Evolutionary conservation across 768 basidiomycete genomes (phyloP).

Genomic region (Collybiopsis luxurians): DNA sequence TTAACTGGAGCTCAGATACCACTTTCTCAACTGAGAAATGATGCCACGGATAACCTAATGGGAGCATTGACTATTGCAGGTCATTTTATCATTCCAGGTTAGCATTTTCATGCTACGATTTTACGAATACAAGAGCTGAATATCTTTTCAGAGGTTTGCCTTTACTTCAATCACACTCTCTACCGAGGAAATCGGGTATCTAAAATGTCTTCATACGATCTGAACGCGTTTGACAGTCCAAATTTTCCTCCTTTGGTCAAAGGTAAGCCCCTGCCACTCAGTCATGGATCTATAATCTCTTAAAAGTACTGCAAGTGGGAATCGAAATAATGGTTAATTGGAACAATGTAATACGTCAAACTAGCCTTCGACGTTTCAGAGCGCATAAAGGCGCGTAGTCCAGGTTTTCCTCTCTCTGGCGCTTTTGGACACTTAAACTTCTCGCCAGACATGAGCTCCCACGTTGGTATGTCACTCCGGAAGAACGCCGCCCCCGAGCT

Average conservation of each 20-base stretch:
- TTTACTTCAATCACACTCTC: conserved; percentile 89
- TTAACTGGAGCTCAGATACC: conserved; percentile 94
- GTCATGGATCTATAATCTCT: conserved; percentile 8
- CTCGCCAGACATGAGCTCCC: conserved; percentile 67
- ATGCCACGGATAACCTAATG: conserved; percentile 90
- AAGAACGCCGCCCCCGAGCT: too few relatives aligned
- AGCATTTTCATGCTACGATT: not conserved
- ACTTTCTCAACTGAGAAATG: conserved; percentile 86
- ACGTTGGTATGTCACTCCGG: conserved; percentile 65
- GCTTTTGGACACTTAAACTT: not conserved
- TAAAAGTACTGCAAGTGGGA: conserved; percentile 51
- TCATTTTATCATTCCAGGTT: conserved; percentile 89
- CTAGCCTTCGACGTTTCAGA: conserved; percentile 70
- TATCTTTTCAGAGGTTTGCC: conserved; percentile 62
- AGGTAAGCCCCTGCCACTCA: conserved; percentile 39
- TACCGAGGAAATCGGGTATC: conserved; percentile 85
- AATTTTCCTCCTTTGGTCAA: conserved; percentile 82
- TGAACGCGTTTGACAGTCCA: conserved; percentile 82
- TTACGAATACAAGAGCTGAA: too few relatives aligned
- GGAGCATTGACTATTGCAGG: conserved; percentile 89
- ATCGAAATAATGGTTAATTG: conserved; percentile 90
- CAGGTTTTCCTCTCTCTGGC: not conserved
- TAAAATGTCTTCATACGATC: conserved; percentile 78
- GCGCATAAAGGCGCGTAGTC: conserved; percentile 68
- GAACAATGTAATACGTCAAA: conserved; percentile 84